phyloP scores from a whole-genome alignment of 2,329 filamentous ascomycete species.

The Apiospora phragmitis region DNA sequence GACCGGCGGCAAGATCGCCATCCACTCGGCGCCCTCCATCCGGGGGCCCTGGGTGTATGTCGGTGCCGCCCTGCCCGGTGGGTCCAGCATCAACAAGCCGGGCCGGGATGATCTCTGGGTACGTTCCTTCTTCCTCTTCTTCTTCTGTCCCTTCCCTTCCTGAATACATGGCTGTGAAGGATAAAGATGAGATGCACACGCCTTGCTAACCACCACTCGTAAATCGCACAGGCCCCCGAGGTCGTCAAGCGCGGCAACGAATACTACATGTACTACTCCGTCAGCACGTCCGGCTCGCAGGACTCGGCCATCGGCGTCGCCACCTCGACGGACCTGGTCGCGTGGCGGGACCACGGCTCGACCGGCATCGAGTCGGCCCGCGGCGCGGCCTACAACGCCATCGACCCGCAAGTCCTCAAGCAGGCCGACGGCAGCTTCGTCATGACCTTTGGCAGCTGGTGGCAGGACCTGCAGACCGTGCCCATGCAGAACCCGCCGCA shows the following conservation, averaged over 20 bases:
- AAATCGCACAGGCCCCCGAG: slow-evolving; percentile 57
- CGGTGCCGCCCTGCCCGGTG: slow-evolving; percentile 39
- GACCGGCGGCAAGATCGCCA: slow-evolving; percentile 41
- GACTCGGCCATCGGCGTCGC: slow-evolving; percentile 61
- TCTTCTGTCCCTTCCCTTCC: background rate
- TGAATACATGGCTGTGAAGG: background rate
- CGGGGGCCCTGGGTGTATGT: slow-evolving; percentile 43
- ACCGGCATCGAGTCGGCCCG: slow-evolving; percentile 49
- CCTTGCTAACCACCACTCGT: background rate
- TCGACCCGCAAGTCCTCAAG: slow-evolving; percentile 57
- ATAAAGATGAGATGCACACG: background rate
- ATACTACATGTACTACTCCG: slow-evolving; percentile 68
- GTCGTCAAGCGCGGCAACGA: slow-evolving; percentile 55
- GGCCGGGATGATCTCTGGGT: slow-evolving; percentile 46
- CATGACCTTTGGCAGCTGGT: slow-evolving; percentile 69
- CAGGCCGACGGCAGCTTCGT: slow-evolving; percentile 41
- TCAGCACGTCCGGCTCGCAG: slow-evolving; percentile 63
- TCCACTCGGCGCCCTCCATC: slow-evolving; percentile 38
- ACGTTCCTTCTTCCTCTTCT: slow-evolving; percentile 11
- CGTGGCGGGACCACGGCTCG: slow-evolving; percentile 60
- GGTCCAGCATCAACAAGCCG: slow-evolving; percentile 39
- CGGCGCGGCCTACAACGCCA: slow-evolving; percentile 55
- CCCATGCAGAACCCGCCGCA: slow-evolving; percentile 40
- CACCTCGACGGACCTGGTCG: slow-evolving; percentile 50
- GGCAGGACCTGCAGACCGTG: slow-evolving; percentile 63